Conservation (phyloP, 768 basidiomycete genomes). For the Megacollybia marginata region DNA sequence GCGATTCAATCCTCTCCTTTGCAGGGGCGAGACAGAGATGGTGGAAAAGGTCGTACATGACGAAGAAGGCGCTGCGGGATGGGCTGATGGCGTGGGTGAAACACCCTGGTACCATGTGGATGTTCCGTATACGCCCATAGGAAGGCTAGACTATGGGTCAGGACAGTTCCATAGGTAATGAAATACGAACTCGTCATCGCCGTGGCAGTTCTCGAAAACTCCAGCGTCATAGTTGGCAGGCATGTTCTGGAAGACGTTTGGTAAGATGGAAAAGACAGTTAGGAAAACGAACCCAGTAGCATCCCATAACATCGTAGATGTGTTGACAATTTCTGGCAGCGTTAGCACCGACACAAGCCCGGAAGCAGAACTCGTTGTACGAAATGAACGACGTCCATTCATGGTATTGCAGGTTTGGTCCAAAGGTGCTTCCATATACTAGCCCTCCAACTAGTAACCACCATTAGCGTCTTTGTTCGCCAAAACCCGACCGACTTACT, state of each 20-base stretch:
- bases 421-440: conserved; percentile 44
- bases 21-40: background rate
- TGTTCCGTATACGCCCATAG: conserved; percentile 68
- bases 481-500: background rate
- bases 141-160: conserved; percentile 22
- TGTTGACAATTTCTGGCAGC: conserved; percentile 63
- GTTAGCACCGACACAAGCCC: conserved; percentile 57
- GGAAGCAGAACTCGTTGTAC: conserved; percentile 58
- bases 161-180: background rate
- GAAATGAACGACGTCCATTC: conserved; percentile 88
- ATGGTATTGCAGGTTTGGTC: conserved; percentile 45
- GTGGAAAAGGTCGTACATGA: conserved; percentile 39
- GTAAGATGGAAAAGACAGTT: background rate
- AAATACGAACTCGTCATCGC: conserved; percentile 38
- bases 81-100: conserved; percentile 44
- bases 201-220: conserved; percentile 60
- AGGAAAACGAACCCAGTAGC: conserved; percentile 31
- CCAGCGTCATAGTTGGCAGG: conserved; percentile 59
- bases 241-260: conserved; percentile 47
- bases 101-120: conserved; percentile 66
- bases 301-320: conserved; percentile 68
- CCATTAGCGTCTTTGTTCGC: background rate
- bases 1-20: background rate
- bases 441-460: background rate
- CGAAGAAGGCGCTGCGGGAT: conserved; percentile 55